Base-by-base conservation (phyloP, 768 basidiomycete genomes). In the Dictyophora rubrovolvata region DNA sequence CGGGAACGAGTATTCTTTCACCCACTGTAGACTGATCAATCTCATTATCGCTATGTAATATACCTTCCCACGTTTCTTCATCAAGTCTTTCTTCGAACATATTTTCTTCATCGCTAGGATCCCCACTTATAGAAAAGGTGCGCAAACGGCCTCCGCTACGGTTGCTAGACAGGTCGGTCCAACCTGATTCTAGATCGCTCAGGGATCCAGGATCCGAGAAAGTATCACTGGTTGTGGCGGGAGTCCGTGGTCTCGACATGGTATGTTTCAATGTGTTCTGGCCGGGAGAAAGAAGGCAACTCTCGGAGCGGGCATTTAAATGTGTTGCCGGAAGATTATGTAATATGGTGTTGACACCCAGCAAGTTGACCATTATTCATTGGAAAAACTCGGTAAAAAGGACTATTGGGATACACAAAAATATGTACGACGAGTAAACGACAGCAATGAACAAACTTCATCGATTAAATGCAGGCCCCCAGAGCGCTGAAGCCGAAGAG, bases 111-210 rank as follows among this genome's bases (percentile, higher is more conserved):
- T 59, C 57, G 17, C 50, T 51, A 42, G 22, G 16, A 51, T 59
- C 57, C 18, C 49, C 52, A 20, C 18, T 52, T 16, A 51, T 52
- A 37, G 34, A 51, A n/a, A 51, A 51, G 12, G 57, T 23, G 11
- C 37, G 48, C 12, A 42, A 12, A 17, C 49, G 49, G n/a, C 57
- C 57, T 17, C 35, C 46, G 34, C 50, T 53, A 53, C 57, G 57
- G 49, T 51, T 59, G 35, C 49, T 59, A 36, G 48, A 51, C 1
- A 59, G 50, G n/a, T 59, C 57, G 21, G 57, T 59, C 57, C 57
- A 59, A 1, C 57, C 57, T 9, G 57, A 59, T 14, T 59, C 57
- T 36, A 59, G 23, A 36, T 59, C 57, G 50, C 57, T 59, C 49
- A 59, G 21, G 28, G 57, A 59, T n/a, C 36, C 57, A 37, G 57